phyloP scores from a whole-genome alignment of 2,329 filamentous ascomycete species.

The Aspergillus spinulosporus region DNA sequence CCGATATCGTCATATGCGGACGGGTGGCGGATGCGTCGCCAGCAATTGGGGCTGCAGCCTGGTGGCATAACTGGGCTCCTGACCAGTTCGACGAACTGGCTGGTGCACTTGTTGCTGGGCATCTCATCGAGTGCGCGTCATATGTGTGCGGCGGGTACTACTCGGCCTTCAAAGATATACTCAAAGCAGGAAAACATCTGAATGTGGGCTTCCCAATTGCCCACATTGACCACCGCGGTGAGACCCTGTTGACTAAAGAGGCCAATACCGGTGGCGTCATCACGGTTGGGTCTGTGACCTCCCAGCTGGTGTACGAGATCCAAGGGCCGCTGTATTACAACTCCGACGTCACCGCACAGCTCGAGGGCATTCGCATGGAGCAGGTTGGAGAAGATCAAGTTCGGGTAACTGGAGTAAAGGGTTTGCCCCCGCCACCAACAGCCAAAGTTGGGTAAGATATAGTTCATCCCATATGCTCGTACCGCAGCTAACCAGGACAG shows the following conservation, averaged over 20 bases:
- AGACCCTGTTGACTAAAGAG: conserved; percentile 20
- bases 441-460: conserved; percentile 5
- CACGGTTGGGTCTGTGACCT: conserved; percentile 19
- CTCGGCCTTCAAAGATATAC: conserved; percentile 34
- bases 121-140: conserved; percentile 34
- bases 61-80: conserved; percentile 20
- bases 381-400: conserved; percentile 14
- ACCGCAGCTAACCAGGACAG: neutral
- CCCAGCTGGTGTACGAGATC: conserved; percentile 32
- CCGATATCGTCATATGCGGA: conserved; percentile 36
- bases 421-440: conserved; percentile 5
- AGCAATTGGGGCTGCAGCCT: conserved; percentile 25
- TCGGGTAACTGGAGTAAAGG: conserved; percentile 3
- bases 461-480: neutral
- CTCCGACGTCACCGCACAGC: conserved; percentile 15
- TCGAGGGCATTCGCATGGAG: conserved; percentile 15
- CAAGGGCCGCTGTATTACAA: conserved; percentile 26
- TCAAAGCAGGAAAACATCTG: neutral
- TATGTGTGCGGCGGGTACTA: conserved; percentile 38
- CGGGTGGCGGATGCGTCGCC: conserved; percentile 32
- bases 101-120: conserved; percentile 18
- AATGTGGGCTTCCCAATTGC: conserved; percentile 29
- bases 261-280: conserved; percentile 23
- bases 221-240: conserved; percentile 22
- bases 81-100: conserved; percentile 22